Evolutionary conservation across 345 rosid species (phyloP).

Genomic region (Arabidopsis arenosa): DNA sequence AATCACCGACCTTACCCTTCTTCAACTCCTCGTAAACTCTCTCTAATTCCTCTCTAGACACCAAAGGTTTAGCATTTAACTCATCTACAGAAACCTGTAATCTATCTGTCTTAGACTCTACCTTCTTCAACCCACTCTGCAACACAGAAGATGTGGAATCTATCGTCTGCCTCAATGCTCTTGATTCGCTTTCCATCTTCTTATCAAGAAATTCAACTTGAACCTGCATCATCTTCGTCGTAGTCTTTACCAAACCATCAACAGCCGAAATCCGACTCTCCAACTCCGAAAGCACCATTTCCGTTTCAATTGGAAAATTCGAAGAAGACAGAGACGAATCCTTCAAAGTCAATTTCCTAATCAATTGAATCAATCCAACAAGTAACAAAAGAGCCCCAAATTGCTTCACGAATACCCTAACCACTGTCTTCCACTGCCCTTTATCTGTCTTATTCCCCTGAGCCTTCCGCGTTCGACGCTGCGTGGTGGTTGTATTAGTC

Average conservation of each 20-base stretch:
- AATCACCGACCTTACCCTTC: constrained; percentile 51
- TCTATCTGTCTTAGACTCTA: constrained; percentile 48
- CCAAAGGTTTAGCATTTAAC: constrained; percentile 57
- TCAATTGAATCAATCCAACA: constrained; percentile 68
- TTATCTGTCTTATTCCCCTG: constrained; percentile 53
- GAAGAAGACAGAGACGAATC: constrained; percentile 32
- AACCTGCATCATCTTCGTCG: constrained; percentile 81
- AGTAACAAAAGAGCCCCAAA: constrained; percentile 60
- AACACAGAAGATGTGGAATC: constrained; percentile 51
- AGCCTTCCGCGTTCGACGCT: constrained; percentile 65
- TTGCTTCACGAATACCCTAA: constrained; percentile 71
- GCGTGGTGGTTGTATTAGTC: constrained; percentile 54
- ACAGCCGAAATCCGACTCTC: constrained; percentile 78
- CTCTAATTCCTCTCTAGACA: constrained; percentile 73
- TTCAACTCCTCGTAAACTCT: constrained; percentile 61
- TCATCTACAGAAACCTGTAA: constrained; percentile 61
- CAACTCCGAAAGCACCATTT: constrained; percentile 60
- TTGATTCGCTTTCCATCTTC: constrained; percentile 66
- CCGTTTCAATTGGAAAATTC: constrained; percentile 33
- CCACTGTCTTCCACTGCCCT: constrained; percentile 65
- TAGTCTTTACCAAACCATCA: constrained; percentile 70
- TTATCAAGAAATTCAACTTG: constrained; percentile 81
- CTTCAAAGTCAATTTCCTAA: constrained; percentile 56
- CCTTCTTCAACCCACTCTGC: constrained; percentile 56
- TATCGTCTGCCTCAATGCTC: constrained; percentile 54